Evolutionary conservation across 805 yeast genomes (phyloP), one percentile per base, ranked within the genome.

Genomic region (Lachancea thermotolerans): DNA sequence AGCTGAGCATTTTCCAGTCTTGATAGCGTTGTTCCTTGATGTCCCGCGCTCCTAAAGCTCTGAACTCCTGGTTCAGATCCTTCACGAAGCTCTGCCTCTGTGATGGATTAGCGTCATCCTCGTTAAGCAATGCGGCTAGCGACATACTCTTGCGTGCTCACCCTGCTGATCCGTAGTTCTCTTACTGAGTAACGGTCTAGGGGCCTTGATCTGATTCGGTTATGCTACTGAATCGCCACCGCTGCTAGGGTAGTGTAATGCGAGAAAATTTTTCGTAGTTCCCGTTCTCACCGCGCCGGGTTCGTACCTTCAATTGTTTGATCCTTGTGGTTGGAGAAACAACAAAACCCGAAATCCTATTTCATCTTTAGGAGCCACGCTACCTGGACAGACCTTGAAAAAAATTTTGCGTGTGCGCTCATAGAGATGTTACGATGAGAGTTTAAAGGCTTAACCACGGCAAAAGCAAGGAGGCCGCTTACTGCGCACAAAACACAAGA

Each of bases 1-100:
- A 56, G 44, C 57, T 64, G 27, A 63, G 45, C 37, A 59, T 64
- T 32, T 63, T 60, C 65, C 66, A 65, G 46, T 65, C 63, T 43
- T 64, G 67, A 37, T 56, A 59, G 10, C 53, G 46, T 30, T 52
- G 50, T 41, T 63, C 64, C 10, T 54, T 32, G 11, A 41, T 34
- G 47, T 61, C 66, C 39, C 62, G 49, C 25, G 51, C 46, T 17
- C 52, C 50, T 5, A 60, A n/a, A 12, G 41, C 34, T 14, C 50
- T 39, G 34, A 58, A 59, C 35, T 52, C 47, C 28, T 49, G 47
- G 48, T 56, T 59, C 37, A 57, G 35, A 16, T 42, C 39, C 31
- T 47, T 31, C 30, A 56, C 21, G 38, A 50, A 61, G 32, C 35
- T 31, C 32, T 41, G 40, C 47, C 45, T 52, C 14, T 18, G 18